Evolutionary conservation across 352 stramenopile genomes (phyloP), one percentile per base, ranked within the genome.

Genomic region (Phytophthora megakarya): DNA sequence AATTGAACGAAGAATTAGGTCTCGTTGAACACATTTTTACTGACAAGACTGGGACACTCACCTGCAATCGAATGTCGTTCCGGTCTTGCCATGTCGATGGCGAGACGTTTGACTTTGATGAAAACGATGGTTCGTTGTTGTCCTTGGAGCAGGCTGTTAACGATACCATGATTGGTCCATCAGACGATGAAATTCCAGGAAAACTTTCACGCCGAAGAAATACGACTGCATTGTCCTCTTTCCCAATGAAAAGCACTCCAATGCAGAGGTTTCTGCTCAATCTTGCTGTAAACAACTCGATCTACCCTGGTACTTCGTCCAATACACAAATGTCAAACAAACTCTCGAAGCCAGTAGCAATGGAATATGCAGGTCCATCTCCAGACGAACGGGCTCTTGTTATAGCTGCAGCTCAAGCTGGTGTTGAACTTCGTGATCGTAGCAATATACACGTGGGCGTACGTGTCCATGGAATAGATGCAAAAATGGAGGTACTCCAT

Each of bases 1-100:
- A 97, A 53, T 69, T 98, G 26, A 96, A 95, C 42, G 92, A 96
- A 53, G 90, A 98, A 46, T 73, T 98, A 19, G 97, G 96, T 6
- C 79, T 98, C 65, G 89, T 99, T 15, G 81, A 98, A 51, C 97
- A 99, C 64, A 90, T 99, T 25, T 99, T 99, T 75, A 97, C 72
- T 0, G 93, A 98, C 62, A 98, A 98, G 61, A 98, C 93, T 2
- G 93, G 93, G 15, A 98, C 93, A 13, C 69, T 98, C 13, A 98
- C 93, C 10, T 88, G 89, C 52, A 98, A 98, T 64, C 81, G 86
- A 5, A 98, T 98, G 93, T 75, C 92, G 22, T 98, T 99, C 62
- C 95, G 95, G 22, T 85, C 85, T 13, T 98, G 90, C 53, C 94
- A 92, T 51, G 81, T 98, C 1, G 89, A 96, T 48, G 92, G 90